Evolutionary conservation across 495 filamentous ascomycete species (phyloP).

Genomic region (Margaritispora aquatica): DNA sequence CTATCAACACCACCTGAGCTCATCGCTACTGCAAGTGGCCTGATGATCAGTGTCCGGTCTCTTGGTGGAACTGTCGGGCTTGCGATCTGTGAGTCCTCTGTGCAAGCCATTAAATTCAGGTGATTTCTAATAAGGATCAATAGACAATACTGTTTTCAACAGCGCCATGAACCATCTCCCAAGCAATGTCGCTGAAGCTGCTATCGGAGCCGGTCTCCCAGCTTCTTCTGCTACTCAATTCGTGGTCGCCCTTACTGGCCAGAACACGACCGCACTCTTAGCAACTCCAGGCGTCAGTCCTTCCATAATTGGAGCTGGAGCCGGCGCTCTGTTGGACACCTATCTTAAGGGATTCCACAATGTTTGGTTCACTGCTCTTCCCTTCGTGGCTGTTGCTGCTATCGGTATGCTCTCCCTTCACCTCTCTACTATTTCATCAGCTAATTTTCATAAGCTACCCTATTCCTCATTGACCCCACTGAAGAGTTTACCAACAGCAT

Average conservation of each 20-base stretch:
- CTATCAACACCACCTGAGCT: slow-evolving; percentile 28
- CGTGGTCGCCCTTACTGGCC: slow-evolving; percentile 15
- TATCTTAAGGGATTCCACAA: neutral
- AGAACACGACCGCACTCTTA: slow-evolving; percentile 13
- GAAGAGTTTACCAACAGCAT: slow-evolving; percentile 16
- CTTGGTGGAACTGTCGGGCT: slow-evolving; percentile 29
- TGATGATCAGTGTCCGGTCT: slow-evolving; percentile 28
- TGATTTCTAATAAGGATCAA: neutral
- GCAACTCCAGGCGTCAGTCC: slow-evolving; percentile 19
- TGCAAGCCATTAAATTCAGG: neutral
- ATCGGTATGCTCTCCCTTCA: neutral
- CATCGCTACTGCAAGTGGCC: slow-evolving; percentile 28
- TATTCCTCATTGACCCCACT: slow-evolving; percentile 15
- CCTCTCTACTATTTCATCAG: neutral
- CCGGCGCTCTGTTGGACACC: neutral
- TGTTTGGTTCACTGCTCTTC: slow-evolving; percentile 6
- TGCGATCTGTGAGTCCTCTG: slow-evolving; percentile 26
- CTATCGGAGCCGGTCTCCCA: slow-evolving; percentile 18
- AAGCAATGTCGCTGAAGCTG: slow-evolving; percentile 21
- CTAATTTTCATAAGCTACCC: slow-evolving; percentile 1
- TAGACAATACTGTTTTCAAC: slow-evolving; percentile 13
- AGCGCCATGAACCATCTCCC: slow-evolving; percentile 1
- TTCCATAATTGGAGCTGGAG: slow-evolving; percentile 9
- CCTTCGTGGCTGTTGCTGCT: neutral
- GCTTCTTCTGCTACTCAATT: slow-evolving; percentile 13